Base-by-base conservation (phyloP, 78 protist genomes). In the Trichosphaerium sp. region DNA sequence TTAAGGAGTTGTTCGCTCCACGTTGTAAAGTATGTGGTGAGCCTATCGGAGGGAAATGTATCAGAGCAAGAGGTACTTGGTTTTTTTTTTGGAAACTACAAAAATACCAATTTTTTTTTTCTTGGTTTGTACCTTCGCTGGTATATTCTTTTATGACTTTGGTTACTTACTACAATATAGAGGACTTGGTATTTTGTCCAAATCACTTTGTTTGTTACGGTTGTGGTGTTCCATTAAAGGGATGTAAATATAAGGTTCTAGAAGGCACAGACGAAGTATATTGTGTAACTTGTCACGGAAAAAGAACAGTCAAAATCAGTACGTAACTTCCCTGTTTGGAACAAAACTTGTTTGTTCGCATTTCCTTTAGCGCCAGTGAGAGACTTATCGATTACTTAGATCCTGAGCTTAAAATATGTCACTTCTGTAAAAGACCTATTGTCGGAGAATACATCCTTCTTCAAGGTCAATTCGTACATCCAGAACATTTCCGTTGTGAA, bases 401-500 rank as follows among this genome's bases (percentile, higher is more conserved):
- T 11, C 54, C 71, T 14, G 65, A 70, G 40, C 40, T 48, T 1
- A 61, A 81, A 41, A 54, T 80, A 12, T 81, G 87, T 51, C 77
- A 78, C 39, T 69, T 66, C 44, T 81, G 87, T 40, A 81, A 81
- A 67, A 23, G 59, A 21, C 87, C 78, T 29, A 81, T 81, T 26
- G 47, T 56, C 10, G 87, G 87, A 18, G 87, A 72, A 31, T 81
- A 71, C n/a, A 65, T 81, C 31, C 28, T 75, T 3, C 38, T 81
- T 2, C 69, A 73, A 38, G 87, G 87, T 15, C 87, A 81, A 61
- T 69, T 70, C 56, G 63, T 81, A 15, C 87, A 81, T 65, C 55
- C 82, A 0, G 87, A 81, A 31, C 87, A 81, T 51, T 81, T 67
- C 35, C 74, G 87, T 55, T 81, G 87, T 29, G 87, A 81, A 39